phyloP scores from a whole-genome alignment of 2,329 filamentous ascomycete species.

The Sporothrix luriei region DNA sequence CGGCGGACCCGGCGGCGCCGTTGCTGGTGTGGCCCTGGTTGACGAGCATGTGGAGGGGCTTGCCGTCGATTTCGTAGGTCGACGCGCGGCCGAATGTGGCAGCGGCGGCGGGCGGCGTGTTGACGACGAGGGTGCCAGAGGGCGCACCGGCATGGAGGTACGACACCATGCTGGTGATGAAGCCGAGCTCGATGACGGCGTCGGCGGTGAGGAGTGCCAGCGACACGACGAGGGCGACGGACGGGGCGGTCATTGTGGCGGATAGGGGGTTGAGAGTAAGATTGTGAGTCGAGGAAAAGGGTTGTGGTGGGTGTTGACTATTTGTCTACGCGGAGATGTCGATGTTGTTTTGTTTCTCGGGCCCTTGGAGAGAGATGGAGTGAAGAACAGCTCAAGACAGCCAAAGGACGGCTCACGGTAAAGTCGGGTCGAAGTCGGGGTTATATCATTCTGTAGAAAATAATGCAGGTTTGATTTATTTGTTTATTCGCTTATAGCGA shows the following conservation, averaged over 20 bases:
- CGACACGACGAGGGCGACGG: constrained; percentile 34
- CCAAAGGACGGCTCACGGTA: neutral
- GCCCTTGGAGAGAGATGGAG: neutral
- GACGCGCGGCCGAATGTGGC: constrained; percentile 22
- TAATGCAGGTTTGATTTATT: neutral
- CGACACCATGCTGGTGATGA: constrained; percentile 46
- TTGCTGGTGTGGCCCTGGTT: constrained; percentile 50
- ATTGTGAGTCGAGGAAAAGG: neutral
- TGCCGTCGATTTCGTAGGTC: constrained; percentile 40
- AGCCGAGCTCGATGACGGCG: constrained; percentile 46
- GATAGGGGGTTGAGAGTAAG: neutral
- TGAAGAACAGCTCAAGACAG: neutral
- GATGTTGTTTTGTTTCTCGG: neutral
- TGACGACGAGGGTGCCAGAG: constrained; percentile 40
- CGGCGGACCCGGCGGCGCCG: constrained; percentile 46
- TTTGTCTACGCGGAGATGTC: neutral
- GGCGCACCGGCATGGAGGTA: constrained; percentile 43
- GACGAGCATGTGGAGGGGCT: constrained; percentile 43
- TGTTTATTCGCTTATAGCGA: neutral
- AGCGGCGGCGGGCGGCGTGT: constrained; percentile 26
- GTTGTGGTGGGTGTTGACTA: neutral
- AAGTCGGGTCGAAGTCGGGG: neutral
- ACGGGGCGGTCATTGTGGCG: constrained; percentile 32
- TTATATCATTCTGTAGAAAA: constrained; percentile 22
- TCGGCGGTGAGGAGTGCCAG: constrained; percentile 45